A percentile compares a stretch with the other conserved stretches of the same genome.
These are phyloP conservation scores for Priceomyces melissophilus DNA, from an alignment of 805 yeast genomes.

Conservation along the genomic window DNA sequence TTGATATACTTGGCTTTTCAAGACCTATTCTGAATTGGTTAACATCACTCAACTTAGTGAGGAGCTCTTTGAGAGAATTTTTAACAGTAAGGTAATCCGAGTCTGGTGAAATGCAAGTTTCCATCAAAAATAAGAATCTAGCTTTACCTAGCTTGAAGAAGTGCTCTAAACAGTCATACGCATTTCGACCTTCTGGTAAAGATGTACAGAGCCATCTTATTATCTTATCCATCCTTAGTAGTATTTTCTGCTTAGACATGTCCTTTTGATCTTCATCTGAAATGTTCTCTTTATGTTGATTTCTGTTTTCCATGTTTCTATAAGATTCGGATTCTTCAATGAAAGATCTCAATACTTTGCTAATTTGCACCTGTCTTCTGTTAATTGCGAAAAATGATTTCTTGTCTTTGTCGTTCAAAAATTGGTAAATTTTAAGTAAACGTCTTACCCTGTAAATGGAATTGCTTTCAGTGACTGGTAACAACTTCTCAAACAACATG, in stretches of 20 bases:
- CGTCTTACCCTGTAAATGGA: constrained; percentile 49
- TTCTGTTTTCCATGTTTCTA: constrained; percentile 8
- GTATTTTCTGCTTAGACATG: constrained; percentile 15
- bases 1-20: constrained; percentile 29
- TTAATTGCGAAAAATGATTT: constrained; percentile 67
- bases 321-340: constrained; percentile 48
- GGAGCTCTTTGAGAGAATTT: constrained; percentile 62
- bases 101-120: constrained; percentile 50
- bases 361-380: constrained; percentile 61
- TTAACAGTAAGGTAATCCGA: constrained; percentile 58
- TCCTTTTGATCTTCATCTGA: constrained; percentile 1
- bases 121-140: constrained; percentile 55
- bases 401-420: constrained; percentile 55
- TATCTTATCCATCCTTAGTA: constrained; percentile 48
- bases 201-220: constrained; percentile 58
- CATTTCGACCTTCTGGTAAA: constrained; percentile 51
- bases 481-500: constrained; percentile 53
- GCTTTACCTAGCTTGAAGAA: constrained; percentile 56
- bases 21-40: constrained; percentile 41
- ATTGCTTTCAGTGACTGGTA: constrained; percentile 51
- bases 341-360: constrained; percentile 49
- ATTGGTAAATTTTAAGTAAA: constrained; percentile 44
- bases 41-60: constrained; percentile 51
- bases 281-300: constrained; percentile 17
- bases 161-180: constrained; percentile 48